Conservation (phyloP, 257 asterid species). For the Cordia subcordata region DNA sequence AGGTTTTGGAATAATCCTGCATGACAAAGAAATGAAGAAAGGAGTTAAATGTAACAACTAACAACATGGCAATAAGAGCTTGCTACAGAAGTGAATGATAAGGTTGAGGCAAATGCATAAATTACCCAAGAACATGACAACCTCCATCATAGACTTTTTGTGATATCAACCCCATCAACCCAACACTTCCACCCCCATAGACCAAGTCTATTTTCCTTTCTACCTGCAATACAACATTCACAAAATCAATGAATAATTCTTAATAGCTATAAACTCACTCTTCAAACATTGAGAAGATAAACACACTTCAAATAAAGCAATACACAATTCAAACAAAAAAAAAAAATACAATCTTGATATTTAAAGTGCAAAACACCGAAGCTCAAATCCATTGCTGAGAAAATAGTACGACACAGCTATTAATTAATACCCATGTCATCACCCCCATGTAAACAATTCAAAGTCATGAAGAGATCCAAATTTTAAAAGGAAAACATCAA, state of each 20-base stretch:
- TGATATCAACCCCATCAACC: slow-evolving; percentile 90
- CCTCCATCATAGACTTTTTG: slow-evolving; percentile 89
- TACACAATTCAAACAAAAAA: too few species aligned
- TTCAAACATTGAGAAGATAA: slow-evolving; percentile 1
- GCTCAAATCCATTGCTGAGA: too few species aligned
- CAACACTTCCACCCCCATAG: slow-evolving; percentile 98
- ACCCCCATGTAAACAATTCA: neutral
- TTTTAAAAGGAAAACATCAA: slow-evolving; percentile 1
- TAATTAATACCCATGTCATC: neutral
- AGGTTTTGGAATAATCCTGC: slow-evolving; percentile 98
- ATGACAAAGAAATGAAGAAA: slow-evolving; percentile 25
- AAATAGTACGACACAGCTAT: slow-evolving; percentile 6
- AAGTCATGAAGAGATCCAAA: neutral
- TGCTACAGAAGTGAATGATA: neutral
- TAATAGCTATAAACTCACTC: slow-evolving; percentile 7
- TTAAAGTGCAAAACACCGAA: neutral
- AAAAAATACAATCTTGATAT: slow-evolving; percentile 1
- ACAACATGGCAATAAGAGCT: too few species aligned
- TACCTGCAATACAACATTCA: slow-evolving; percentile 55
- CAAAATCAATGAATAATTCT: slow-evolving; percentile 10
- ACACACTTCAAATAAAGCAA: slow-evolving; percentile 1
- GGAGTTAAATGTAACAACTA: neutral
- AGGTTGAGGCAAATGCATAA: neutral
- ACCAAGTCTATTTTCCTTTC: slow-evolving; percentile 82
- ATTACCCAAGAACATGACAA: slow-evolving; percentile 96